Evolutionary conservation across 2,329 filamentous ascomycete species (phyloP).

Genomic region (Metarhizium brunneum): DNA sequence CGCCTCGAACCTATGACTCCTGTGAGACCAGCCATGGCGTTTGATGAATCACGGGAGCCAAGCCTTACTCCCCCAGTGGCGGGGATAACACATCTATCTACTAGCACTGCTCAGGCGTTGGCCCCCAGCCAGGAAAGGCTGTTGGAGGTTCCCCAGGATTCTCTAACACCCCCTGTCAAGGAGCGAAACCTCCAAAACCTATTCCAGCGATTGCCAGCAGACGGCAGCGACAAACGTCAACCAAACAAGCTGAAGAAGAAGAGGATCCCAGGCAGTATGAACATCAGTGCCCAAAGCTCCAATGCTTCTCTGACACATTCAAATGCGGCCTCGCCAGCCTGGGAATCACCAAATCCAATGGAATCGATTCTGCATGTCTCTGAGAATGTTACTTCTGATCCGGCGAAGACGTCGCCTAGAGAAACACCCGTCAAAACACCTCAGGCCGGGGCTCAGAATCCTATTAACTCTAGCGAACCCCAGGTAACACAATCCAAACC

Average conservation of each 20-base stretch:
- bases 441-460: background rate
- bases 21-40: conserved; percentile 16
- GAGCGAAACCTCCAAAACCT: conserved; percentile 61
- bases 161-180: conserved; percentile 49
- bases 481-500: conserved; percentile 6
- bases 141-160: conserved; percentile 30
- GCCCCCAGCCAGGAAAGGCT: conserved; percentile 41
- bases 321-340: conserved; percentile 34
- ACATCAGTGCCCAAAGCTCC: conserved; percentile 86
- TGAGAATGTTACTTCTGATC: conserved; percentile 1
- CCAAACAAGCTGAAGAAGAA: conserved; percentile 93
- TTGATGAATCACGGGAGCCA: conserved; percentile 8
- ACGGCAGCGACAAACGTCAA: conserved; percentile 54
- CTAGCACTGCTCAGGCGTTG: conserved; percentile 20
- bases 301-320: conserved; percentile 57
- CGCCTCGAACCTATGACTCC: conserved; percentile 30
- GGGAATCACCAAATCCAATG: conserved; percentile 37
- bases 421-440: background rate
- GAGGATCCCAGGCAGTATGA: conserved; percentile 62
- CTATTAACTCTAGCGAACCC: background rate
- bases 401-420: background rate
- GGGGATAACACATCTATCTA: conserved; percentile 16
- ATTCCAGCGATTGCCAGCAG: conserved; percentile 59
- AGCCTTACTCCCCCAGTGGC: conserved; percentile 19
- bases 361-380: conserved; percentile 21